Conservation (phyloP, 768 basidiomycete species). For the Podaxis mareebaensis region DNA sequence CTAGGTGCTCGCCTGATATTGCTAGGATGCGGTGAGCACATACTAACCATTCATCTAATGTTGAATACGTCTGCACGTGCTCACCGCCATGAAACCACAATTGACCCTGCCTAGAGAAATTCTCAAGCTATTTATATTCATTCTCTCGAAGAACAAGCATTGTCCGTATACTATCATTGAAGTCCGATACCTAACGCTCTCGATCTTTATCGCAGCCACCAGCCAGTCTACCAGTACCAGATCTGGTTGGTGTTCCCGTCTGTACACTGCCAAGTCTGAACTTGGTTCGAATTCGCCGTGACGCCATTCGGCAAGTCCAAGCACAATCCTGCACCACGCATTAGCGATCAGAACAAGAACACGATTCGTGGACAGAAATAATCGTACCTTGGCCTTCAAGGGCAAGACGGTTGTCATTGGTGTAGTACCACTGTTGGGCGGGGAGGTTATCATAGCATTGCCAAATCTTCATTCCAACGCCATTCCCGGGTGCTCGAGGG, state of each 20-base stretch:
- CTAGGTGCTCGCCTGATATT: too few relatives aligned
- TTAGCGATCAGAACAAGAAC: background rate
- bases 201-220: background rate
- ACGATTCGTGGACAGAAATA: background rate
- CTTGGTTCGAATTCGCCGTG: conserved; percentile 27
- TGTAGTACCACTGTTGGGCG: conserved; percentile 35
- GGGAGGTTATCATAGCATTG: conserved; percentile 33
- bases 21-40: too few relatives aligned
- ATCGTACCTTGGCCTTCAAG: conserved; percentile 27
- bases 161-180: too few relatives aligned
- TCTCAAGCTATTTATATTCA: too few relatives aligned
- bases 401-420: conserved; percentile 29
- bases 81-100: too few relatives aligned
- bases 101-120: too few relatives aligned
- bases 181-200: too few relatives aligned
- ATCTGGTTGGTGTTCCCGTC: conserved; percentile 30
- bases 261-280: conserved; percentile 35
- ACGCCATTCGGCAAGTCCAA: conserved; percentile 31
- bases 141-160: too few relatives aligned
- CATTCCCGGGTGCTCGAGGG: conserved; percentile 22
- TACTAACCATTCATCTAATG: too few relatives aligned
- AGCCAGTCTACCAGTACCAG: conserved; percentile 18
- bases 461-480: conserved; percentile 27
- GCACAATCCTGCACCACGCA: conserved; percentile 25
- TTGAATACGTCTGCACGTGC: too few relatives aligned